Percentiles rank a stretch among this genome's conserved stretches.
phyloP scores from a whole-genome alignment of 257 asterid species.

The Cordia subcordata region DNA sequence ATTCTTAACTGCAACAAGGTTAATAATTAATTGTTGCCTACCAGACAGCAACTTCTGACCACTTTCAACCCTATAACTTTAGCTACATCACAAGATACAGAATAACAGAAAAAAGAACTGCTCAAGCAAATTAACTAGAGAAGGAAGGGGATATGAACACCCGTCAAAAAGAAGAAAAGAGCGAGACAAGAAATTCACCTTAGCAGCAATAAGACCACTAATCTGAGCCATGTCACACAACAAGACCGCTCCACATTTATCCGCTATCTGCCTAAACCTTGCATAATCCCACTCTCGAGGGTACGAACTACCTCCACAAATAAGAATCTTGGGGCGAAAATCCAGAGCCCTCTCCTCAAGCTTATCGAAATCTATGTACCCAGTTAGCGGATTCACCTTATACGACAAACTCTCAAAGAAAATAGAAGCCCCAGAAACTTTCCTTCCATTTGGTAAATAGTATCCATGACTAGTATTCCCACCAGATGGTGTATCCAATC shows the following conservation, averaged over 20 bases:
- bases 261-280: slow-evolving; percentile 72
- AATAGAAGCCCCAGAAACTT: slow-evolving; percentile 87
- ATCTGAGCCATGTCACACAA: slow-evolving; percentile 92
- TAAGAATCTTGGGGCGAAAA: slow-evolving; percentile 84
- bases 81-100: too few species aligned
- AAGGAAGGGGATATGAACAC: too few species aligned
- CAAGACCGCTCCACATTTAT: slow-evolving; percentile 81
- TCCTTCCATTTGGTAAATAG: slow-evolving; percentile 89
- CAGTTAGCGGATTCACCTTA: slow-evolving; percentile 77
- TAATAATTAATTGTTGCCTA: too few species aligned
- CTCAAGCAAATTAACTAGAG: too few species aligned
- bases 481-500: slow-evolving; percentile 88
- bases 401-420: slow-evolving; percentile 76
- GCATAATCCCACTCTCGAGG: slow-evolving; percentile 90
- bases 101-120: too few species aligned
- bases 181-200: slow-evolving; percentile 30
- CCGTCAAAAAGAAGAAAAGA: background rate
- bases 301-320: slow-evolving; percentile 90
- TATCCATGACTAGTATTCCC: slow-evolving; percentile 98
- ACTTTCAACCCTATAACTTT: too few species aligned
- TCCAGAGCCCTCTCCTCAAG: slow-evolving; percentile 85
- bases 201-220: slow-evolving; percentile 89
- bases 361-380: slow-evolving; percentile 74
- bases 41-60: too few species aligned
- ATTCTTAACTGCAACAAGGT: too few species aligned